These are phyloP conservation scores for Acanthamoeba sp. DNA, from an alignment of 208 protist genomes.

Conservation along the genomic window DNA sequence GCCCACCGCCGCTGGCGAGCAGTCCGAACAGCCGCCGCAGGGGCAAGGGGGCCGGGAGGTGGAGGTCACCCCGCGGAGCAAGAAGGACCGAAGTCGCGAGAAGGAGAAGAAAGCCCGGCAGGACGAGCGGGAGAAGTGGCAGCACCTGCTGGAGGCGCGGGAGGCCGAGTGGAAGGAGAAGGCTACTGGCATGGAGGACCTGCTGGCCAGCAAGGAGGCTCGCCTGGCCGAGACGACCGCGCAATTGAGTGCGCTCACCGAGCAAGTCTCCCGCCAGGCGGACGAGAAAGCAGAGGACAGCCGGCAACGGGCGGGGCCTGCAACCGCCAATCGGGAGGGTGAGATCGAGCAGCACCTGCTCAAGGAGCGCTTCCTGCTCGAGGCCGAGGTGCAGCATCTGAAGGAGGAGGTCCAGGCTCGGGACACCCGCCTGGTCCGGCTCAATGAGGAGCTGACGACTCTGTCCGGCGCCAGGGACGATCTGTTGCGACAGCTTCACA, in stretches of 20 bases:
- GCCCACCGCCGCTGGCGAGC: neutral
- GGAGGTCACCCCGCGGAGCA: neutral
- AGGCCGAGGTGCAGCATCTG: neutral
- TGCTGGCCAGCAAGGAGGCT: neutral
- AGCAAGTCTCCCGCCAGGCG: neutral
- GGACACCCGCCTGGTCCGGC: neutral
- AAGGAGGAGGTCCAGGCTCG: neutral
- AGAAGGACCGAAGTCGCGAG: conserved; percentile 6
- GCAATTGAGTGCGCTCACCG: neutral
- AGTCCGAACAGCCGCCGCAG: neutral
- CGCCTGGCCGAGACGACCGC: neutral
- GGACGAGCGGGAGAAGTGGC: neutral
- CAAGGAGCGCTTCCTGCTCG: conserved; percentile 16
- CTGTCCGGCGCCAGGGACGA: neutral
- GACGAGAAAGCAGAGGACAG: neutral
- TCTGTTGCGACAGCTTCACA: neutral
- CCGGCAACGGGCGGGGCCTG: neutral
- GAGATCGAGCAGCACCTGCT: neutral
- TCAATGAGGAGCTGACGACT: neutral
- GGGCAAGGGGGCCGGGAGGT: neutral
- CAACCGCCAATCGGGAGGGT: neutral
- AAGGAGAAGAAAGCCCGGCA: neutral
- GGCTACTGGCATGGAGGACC: neutral
- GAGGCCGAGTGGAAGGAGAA: conserved; percentile 11
- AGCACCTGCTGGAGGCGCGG: conserved; percentile 8